Evolutionary conservation across 208 protist species (phyloP).

Genomic region (Trypanosoma cruzi): DNA sequence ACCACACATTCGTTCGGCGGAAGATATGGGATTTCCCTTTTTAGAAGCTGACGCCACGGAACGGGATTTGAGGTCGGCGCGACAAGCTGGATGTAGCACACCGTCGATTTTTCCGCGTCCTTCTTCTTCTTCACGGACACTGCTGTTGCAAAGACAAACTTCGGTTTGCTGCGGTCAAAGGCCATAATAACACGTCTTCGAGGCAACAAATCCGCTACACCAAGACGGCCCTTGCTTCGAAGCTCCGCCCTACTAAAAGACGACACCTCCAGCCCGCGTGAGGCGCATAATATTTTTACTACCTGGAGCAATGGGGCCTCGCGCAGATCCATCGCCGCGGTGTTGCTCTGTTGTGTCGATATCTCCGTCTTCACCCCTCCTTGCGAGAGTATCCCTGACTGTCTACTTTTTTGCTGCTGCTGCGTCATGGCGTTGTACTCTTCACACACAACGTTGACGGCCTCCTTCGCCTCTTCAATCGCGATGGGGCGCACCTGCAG

Average conservation of each 20-base stretch:
- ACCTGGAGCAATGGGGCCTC: slow-evolving; percentile 55
- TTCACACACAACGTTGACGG: slow-evolving; percentile 26
- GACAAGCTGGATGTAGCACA: slow-evolving; percentile 21
- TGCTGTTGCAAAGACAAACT: slow-evolving; percentile 44
- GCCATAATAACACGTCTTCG: slow-evolving; percentile 48
- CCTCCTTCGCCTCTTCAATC: slow-evolving; percentile 29
- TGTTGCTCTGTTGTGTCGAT: slow-evolving; percentile 13
- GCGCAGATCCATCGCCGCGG: slow-evolving; percentile 32
- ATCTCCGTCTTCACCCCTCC: background rate
- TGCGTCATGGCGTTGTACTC: slow-evolving; percentile 38
- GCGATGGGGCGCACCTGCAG: slow-evolving; percentile 33
- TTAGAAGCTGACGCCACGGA: slow-evolving; percentile 29
- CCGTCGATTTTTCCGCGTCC: background rate
- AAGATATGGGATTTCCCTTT: slow-evolving; percentile 7
- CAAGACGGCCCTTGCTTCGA: slow-evolving; percentile 34
- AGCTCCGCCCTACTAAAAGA: slow-evolving; percentile 37
- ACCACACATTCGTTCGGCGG: slow-evolving; percentile 29
- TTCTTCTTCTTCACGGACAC: slow-evolving; percentile 24
- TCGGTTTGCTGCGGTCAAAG: slow-evolving; percentile 46
- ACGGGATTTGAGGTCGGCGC: slow-evolving; percentile 32
- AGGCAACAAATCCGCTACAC: slow-evolving; percentile 41
- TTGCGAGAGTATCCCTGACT: background rate
- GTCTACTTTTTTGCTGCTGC: slow-evolving; percentile 11
- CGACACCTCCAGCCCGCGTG: slow-evolving; percentile 37
- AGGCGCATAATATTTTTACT: slow-evolving; percentile 39